A percentile compares a stretch with the other conserved stretches of the same genome.
Conservation (phyloP, 768 basidiomycete genomes). For the Omphalotus guepiniiformis region DNA sequence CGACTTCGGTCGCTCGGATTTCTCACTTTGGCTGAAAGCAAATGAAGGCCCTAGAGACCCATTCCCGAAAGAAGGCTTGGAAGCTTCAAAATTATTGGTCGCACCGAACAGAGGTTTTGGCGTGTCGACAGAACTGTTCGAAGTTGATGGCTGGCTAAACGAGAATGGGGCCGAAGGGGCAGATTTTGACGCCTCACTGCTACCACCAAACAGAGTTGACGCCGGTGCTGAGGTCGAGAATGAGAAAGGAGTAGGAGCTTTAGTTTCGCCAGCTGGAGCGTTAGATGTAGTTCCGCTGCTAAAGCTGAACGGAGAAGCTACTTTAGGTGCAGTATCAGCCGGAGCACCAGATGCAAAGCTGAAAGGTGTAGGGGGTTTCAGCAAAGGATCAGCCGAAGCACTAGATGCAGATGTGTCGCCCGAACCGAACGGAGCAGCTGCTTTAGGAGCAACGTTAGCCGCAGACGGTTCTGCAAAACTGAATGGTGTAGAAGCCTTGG, state of each 20-base stretch:
- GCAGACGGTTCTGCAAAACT: not conserved
- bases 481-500: not conserved
- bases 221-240: not conserved
- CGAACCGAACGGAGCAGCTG: not conserved
- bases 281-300: not conserved
- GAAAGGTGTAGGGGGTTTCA: too few relatives aligned
- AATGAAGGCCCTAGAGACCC: not conserved
- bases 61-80: not conserved
- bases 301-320: not conserved
- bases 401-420: not conserved
- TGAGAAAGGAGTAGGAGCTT: not conserved
- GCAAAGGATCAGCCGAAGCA: not conserved
- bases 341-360: not conserved
- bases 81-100: not conserved
- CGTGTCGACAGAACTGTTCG: not conserved
- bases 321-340: not conserved
- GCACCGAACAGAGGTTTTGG: not conserved
- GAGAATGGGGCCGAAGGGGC: not conserved
- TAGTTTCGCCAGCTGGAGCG: not conserved
- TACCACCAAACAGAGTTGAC: not conserved
- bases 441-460: not conserved
- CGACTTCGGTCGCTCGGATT: constrained; percentile 2
- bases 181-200: not conserved
- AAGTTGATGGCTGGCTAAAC: not conserved
- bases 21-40: not conserved